A percentile compares a stretch with the other conserved stretches of the same genome.
Evolutionary conservation across 2,329 filamentous ascomycete species (phyloP).

Genomic region (Cladosporium sp.): DNA sequence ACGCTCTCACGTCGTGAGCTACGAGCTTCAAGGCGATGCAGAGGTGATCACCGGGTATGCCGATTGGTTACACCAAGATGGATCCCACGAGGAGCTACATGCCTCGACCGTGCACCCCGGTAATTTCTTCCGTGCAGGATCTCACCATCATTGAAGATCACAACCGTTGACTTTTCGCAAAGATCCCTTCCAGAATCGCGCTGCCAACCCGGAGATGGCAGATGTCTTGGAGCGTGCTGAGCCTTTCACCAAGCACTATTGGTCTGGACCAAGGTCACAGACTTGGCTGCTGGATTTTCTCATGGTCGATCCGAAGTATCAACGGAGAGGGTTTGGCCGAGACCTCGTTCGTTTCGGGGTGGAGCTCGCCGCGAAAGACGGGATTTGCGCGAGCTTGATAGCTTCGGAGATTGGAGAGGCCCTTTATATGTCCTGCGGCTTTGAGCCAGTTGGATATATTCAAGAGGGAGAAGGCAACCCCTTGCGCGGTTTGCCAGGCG

Average conservation of each 20-base stretch:
- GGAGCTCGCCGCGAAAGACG: slow-evolving; percentile 38
- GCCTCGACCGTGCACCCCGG: neutral
- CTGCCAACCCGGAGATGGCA: slow-evolving; percentile 17
- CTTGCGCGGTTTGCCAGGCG: slow-evolving; percentile 3
- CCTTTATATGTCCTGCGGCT: slow-evolving; percentile 17
- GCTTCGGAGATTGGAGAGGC: slow-evolving; percentile 13
- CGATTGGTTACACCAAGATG: neutral
- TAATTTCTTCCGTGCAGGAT: neutral
- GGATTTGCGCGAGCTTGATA: slow-evolving; percentile 43
- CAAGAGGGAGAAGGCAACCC: slow-evolving; percentile 11
- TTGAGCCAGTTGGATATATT: neutral
- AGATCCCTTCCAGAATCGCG: slow-evolving; percentile 18
- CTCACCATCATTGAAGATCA: too few relatives aligned
- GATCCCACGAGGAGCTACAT: neutral
- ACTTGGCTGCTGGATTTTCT: slow-evolving; percentile 24
- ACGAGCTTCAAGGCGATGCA: neutral
- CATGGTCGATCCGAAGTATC: slow-evolving; percentile 20
- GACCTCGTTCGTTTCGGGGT: slow-evolving; percentile 27
- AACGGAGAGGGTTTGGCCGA: slow-evolving; percentile 23
- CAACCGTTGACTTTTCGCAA: too few relatives aligned
- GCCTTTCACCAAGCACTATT: slow-evolving; percentile 22
- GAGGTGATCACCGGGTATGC: slow-evolving; percentile 4
- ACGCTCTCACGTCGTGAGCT: slow-evolving; percentile 1
- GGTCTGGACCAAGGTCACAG: slow-evolving; percentile 22
- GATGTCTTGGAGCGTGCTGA: slow-evolving; percentile 16